Evolutionary conservation across 2,329 filamentous ascomycete species (phyloP).

Genomic region (Fusarium torulosum): DNA sequence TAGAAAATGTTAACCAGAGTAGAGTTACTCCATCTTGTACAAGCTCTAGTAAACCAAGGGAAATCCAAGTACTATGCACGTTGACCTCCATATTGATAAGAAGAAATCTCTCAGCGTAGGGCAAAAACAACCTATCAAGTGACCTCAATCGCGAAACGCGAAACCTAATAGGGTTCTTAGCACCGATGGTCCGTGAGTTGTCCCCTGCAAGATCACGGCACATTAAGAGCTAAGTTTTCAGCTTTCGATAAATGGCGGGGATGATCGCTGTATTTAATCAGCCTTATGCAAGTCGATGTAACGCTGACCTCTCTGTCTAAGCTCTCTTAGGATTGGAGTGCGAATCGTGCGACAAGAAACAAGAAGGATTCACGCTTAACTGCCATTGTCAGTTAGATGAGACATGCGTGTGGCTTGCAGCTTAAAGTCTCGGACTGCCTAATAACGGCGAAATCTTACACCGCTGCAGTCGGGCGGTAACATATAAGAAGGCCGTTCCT

Average conservation of each 20-base stretch:
- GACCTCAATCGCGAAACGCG: background rate
- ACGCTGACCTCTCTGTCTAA: background rate
- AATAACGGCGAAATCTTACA: constrained; percentile 17
- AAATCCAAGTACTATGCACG: no score
- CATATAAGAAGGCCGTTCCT: constrained; percentile 1
- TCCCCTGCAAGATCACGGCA: constrained; percentile 1
- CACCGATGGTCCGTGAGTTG: constrained; percentile 15
- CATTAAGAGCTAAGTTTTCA: constrained; percentile 17
- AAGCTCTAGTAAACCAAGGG: no score
- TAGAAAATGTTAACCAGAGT: no score
- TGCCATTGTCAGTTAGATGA: background rate
- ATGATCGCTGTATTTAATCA: constrained; percentile 3
- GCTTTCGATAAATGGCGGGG: constrained; percentile 14
- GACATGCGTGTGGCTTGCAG: background rate
- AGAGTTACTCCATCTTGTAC: no score
- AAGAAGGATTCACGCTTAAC: background rate
- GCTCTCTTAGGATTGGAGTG: constrained; percentile 3
- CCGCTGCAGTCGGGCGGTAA: background rate
- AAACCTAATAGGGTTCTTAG: background rate
- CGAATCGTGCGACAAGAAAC: background rate
- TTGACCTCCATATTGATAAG: no score
- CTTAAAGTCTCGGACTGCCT: background rate
- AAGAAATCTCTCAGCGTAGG: no score
- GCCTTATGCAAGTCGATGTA: constrained; percentile 20
- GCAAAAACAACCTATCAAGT: no score